Base-by-base conservation (phyloP, 2,329 filamentous ascomycete species). In the Exophiala mesophila region DNA sequence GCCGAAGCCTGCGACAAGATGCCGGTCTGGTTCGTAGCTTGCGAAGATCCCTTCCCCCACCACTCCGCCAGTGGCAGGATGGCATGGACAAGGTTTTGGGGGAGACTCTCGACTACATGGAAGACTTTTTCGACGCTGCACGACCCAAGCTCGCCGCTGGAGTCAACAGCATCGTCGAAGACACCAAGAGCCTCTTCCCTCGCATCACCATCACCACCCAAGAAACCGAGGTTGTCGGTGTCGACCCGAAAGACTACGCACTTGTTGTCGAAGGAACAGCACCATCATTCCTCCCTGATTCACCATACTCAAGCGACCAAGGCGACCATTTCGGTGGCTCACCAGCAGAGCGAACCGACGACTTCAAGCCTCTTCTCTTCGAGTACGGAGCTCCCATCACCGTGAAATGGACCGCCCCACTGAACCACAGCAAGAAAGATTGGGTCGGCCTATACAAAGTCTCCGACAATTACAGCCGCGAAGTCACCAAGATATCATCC, bases 361-460 rank as follows among this genome's bases (percentile, higher is more conserved):
- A 80, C 30, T 78, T 84, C 56, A 83, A 86, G 61, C 87, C 87
- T 2, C 71, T 88, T 51, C 78, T 82, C 0, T 84, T 95, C 40
- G 83, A 94, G 61, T 98, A 96, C 55, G 92, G 92, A 24, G 78
- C 88, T 1, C 88, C 92, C 0, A 86, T 98, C 61, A 84, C 77
- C 54, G 86, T 97, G 50, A 85, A 79, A 55, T 98, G 92, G 92
- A 85, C 79, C 19, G 92, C 90, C 0, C 90, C 92, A 0, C 73
- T 80, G 26, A 86, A 88, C 52, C 92, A 97, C 65, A 83, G 82
- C 67, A 88, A 85, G 61, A 85, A 83, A 57, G 92, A 98, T 63
- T 98, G 92, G 92, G 82, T 98, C 39, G 90, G 90, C 3, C 73
- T 98, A 4, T 98, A 97, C 70, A 88, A 89, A 78, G 88, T 98